Evolutionary conservation across 805 yeast genomes (phyloP).

Genomic region (Wickerhamomyces chambardii): DNA sequence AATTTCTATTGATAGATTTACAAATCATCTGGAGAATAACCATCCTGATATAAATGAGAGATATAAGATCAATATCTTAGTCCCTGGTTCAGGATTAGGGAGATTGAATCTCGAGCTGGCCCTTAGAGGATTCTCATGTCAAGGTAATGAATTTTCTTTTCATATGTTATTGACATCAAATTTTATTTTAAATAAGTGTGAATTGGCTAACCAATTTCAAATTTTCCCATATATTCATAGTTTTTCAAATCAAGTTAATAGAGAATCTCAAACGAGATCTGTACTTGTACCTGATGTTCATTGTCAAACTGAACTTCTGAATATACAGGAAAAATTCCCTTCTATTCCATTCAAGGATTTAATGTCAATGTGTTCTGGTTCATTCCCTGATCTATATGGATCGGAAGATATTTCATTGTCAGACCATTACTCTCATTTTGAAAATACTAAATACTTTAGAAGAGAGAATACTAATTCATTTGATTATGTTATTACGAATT

Average conservation of each 20-base stretch:
- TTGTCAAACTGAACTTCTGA: constrained; percentile 28
- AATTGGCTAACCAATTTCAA: constrained; percentile 26
- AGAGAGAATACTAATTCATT: constrained; percentile 25
- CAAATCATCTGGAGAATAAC: constrained; percentile 19
- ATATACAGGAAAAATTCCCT: constrained; percentile 24
- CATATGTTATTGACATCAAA: constrained; percentile 55
- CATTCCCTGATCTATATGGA: constrained; percentile 61
- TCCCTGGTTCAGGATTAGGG: constrained; percentile 63
- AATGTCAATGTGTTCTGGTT: constrained; percentile 70
- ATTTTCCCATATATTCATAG: constrained; percentile 50
- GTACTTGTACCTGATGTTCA: constrained; percentile 44
- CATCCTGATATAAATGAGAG: constrained; percentile 30
- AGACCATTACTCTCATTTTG: constrained; percentile 17
- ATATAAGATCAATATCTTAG: constrained; percentile 32
- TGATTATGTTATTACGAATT: constrained; percentile 43
- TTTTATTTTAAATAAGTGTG: constrained; percentile 40
- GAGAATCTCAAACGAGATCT: constrained; percentile 41
- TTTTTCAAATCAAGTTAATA: constrained; percentile 32
- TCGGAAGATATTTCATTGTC: constrained; percentile 21
- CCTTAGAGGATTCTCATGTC: constrained; percentile 45
- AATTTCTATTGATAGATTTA: constrained; percentile 26
- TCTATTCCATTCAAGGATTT: constrained; percentile 34
- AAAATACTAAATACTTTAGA: constrained; percentile 32
- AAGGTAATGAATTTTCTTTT: constrained; percentile 60
- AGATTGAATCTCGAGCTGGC: constrained; percentile 49